Percentiles rank a stretch among this genome's conserved stretches.
Conservation (phyloP, 441 rosid genomes). For the Croton laevigatus region DNA sequence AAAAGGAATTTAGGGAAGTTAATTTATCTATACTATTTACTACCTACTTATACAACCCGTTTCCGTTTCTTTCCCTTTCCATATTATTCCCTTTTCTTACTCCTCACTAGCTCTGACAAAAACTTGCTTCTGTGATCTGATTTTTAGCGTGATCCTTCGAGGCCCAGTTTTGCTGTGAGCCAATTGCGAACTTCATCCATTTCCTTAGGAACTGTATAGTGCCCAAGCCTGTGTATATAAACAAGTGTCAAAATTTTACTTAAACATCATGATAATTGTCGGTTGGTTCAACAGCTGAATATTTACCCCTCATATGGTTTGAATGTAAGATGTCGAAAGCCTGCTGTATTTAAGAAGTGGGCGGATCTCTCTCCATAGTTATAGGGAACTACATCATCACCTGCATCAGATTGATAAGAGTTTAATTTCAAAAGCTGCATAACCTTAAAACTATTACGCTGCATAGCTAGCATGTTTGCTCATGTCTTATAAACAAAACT, state of each 20-base stretch:
- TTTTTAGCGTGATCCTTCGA: slow-evolving; percentile 51
- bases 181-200: slow-evolving; percentile 79
- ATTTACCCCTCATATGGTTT: slow-evolving; percentile 68
- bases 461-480: background rate
- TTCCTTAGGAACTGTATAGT: slow-evolving; percentile 82
- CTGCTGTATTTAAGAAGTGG: slow-evolving; percentile 49
- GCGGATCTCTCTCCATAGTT: slow-evolving; percentile 75
- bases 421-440: background rate
- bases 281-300: slow-evolving; percentile 4
- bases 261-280: background rate
- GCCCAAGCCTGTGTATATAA: slow-evolving; percentile 70
- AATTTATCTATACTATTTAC: slow-evolving; percentile 38
- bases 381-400: slow-evolving; percentile 79
- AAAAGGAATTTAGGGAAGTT: slow-evolving; percentile 32
- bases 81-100: slow-evolving; percentile 31
- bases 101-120: slow-evolving; percentile 26
- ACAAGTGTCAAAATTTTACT: background rate
- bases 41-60: slow-evolving; percentile 29
- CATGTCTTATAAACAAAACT: background rate
- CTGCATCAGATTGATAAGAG: slow-evolving; percentile 34
- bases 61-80: slow-evolving; percentile 22
- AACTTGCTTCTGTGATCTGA: slow-evolving; percentile 14
- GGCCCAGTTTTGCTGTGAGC: slow-evolving; percentile 68
- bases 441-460: background rate
- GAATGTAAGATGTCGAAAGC: slow-evolving; percentile 60